Base-by-base conservation (phyloP, 495 filamentous ascomycete genomes). In the Penicillium tannophilum region DNA sequence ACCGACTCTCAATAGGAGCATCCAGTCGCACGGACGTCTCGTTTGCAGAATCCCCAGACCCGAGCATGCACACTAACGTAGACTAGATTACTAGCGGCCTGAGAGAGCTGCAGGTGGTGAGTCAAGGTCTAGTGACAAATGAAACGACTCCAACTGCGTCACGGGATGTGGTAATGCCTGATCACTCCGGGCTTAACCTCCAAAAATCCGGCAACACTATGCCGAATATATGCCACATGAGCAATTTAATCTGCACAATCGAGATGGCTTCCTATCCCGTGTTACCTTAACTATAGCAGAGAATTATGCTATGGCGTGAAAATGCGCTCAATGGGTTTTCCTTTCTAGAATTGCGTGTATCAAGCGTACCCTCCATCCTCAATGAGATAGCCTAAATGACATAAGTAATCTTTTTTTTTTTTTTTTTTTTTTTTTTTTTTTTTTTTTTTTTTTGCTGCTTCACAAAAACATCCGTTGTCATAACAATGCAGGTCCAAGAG, bases 31-130 rank as follows among this genome's bases (percentile, higher is more conserved):
- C 67, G 60, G 67, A 69, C 67, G 63, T 60, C 55, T 69, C 66
- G 56, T 69, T 63, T 69, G 67, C 64, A 69, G 67, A 69, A 67
- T 56, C 67, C 63, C 64, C 67, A 56, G 66, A 66, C 58, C 56
- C 14, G 63, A 55, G 54, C 54, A 63, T 56, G 56, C 63, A 24
- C 66, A 35, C 56, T 60, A 63, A 54, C 42, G 50, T 49, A 45
- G 46, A 59, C 55, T 65, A 63, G 58, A 17, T 53, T 54, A 60
- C 60, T 63, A 69, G 63, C 46, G 55, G 58, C 54, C 63, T 68
- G 52, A 55, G 60, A 54, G 45, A 28, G 61, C 64, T 63, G 67
- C 67, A 69, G 67, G 67, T 69, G 67, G 56, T 63, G 64, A 66
- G 44, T 62, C 60, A 60, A 61, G 63, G 58, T 20, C 48, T 35